Evolutionary conservation across 2,329 filamentous ascomycete species (phyloP), one percentile per base, ranked within the genome.

Genomic region (Fusarium pseudonygamai): DNA sequence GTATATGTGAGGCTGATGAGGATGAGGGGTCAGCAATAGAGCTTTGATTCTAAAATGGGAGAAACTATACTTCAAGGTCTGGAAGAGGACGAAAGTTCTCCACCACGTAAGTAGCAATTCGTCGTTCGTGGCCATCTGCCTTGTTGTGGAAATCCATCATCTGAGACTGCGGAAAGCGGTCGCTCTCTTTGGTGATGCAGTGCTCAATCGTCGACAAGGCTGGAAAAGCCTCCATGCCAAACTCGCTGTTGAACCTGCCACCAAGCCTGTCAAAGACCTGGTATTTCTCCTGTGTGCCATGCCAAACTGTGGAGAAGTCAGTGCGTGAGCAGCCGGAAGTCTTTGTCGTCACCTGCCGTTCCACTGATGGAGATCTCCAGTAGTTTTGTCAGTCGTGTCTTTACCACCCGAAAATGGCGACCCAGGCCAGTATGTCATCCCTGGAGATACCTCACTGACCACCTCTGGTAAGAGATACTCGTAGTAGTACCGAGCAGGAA

Each of bases 81-180:
- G 59, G 59, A 3, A 61, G 59, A 8, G 59, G 49, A 15, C 59
- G 37, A 4, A 61, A 61, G 15, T 61, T 61, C 12, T 61, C 59
- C 6, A 57, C 59, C 1, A 61, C 37, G 5, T 61, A 61, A 36
- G 59, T 57, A 24, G 59, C 59, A 7, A 61, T 57, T 10, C 49
- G 59, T 32, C 59, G 37, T 30, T 61, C 59, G 26, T 61, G 59
- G 16, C 59, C 59, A 13, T 61, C 59, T 4, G 59, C 59, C 11
- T 61, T 61, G 15, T 61, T 61, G 9, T 61, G 59, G 5, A 61
- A 61, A 12, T 61, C 59, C 59, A 61, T 61, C 26, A 39, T 57
- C 30, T 57, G 59, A 43, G 59, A 61, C 16, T 61, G 59, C 5
- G 59, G 49, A 7, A 57, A 61, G 4, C 37, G 49, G 8, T 61